Evolutionary conservation across 2,329 filamentous ascomycete species (phyloP).

Genomic region (Aspergillus tanneri): DNA sequence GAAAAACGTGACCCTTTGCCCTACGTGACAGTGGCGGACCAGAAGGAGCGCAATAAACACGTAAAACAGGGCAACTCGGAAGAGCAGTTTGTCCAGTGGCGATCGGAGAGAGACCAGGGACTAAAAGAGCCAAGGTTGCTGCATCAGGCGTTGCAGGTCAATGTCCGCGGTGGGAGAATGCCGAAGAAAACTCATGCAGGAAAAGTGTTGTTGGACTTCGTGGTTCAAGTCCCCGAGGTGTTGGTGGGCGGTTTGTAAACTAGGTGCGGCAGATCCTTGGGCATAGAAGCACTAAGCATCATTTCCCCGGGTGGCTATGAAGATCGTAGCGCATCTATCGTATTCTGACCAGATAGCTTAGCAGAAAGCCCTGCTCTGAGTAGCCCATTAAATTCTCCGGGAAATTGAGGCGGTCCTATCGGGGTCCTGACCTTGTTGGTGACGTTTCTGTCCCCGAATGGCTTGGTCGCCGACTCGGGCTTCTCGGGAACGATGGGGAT

Average conservation of each 20-base stretch:
- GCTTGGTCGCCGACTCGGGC: constrained; percentile 23
- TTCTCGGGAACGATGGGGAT: constrained; percentile 18
- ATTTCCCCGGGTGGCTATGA: too few relatives aligned
- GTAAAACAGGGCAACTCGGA: constrained; percentile 24
- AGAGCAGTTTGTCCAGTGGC: constrained; percentile 34
- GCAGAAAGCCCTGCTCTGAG: too few relatives aligned
- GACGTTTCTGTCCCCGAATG: not conserved
- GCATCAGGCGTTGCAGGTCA: constrained; percentile 41
- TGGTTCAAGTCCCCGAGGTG: not conserved
- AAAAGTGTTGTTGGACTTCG: not conserved
- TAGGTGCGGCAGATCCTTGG: too few relatives aligned
- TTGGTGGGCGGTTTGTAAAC: not conserved
- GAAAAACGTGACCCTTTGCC: constrained; percentile 8
- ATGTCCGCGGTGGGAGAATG: constrained; percentile 39
- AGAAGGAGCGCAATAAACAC: constrained; percentile 24
- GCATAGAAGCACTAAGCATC: too few relatives aligned
- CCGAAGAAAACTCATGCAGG: constrained; percentile 11
- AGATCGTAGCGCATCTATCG: too few relatives aligned
- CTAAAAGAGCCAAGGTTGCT: constrained; percentile 37
- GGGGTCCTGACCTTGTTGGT: not conserved
- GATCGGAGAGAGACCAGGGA: constrained; percentile 31
- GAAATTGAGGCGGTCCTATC: not conserved
- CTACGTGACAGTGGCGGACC: constrained; percentile 32
- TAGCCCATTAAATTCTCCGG: too few relatives aligned
- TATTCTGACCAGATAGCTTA: too few relatives aligned